Conservation (phyloP, 2,329 filamentous ascomycete species). For the Botrytis medusae region DNA sequence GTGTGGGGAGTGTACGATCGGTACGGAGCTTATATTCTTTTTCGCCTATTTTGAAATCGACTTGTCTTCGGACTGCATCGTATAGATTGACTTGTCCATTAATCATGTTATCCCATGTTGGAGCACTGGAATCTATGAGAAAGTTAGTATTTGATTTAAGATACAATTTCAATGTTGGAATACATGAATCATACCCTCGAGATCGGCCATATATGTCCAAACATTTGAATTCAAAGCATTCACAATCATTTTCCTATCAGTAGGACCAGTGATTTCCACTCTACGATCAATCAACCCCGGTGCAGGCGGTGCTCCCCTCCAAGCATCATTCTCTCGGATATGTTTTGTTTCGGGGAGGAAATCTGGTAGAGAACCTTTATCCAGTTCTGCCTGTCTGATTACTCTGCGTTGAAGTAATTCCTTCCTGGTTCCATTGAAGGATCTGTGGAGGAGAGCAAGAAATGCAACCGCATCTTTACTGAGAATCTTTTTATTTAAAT, state of each 20-base stretch:
- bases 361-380: constrained; percentile 84
- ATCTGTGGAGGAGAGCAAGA: constrained; percentile 89
- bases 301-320: constrained; percentile 88
- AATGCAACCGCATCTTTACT: constrained; percentile 89
- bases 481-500: constrained; percentile 84
- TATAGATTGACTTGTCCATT: constrained; percentile 97
- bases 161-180: not conserved
- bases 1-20: constrained; percentile 80
- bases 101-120: constrained; percentile 99
- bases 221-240: constrained; percentile 95
- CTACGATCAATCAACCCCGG: constrained; percentile 90
- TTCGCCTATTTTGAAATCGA: constrained; percentile 92
- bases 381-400: constrained; percentile 86
- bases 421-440: constrained; percentile 90
- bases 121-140: constrained; percentile 80
- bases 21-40: constrained; percentile 98
- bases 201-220: constrained; percentile 99
- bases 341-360: constrained; percentile 95
- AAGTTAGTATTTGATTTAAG: constrained; percentile 19
- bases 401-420: constrained; percentile 82
- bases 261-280: constrained; percentile 96
- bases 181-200: constrained; percentile 68
- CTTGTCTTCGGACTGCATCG: constrained; percentile 88
- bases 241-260: constrained; percentile 98
- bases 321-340: constrained; percentile 90